Evolutionary conservation across 1,284 basidiomycete genomes (phyloP).

Genomic region (Inonotus obliquus): DNA sequence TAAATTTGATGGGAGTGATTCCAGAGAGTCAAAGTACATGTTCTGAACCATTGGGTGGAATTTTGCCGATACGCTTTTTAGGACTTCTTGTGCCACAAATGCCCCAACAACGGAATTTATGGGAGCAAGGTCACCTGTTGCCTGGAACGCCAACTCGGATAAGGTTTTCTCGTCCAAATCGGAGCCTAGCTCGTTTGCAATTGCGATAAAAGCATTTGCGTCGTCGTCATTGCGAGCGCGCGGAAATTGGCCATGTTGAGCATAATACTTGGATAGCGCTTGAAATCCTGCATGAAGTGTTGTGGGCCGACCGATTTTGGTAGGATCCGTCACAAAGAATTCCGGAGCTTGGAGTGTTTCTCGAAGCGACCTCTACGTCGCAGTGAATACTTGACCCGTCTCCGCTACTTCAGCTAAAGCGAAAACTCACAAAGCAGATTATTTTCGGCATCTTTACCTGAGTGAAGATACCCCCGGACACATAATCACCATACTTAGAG

Average conservation of each 20-base stretch:
- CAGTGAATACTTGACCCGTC: slow-evolving; percentile 4
- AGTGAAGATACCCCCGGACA: slow-evolving; percentile 90
- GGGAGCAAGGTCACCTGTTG: slow-evolving; percentile 87
- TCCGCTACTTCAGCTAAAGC: not conserved
- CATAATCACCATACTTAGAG: slow-evolving; percentile 73
- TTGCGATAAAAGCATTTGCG: slow-evolving; percentile 62
- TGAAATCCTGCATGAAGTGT: slow-evolving; percentile 95
- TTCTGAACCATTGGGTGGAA: slow-evolving; percentile 97
- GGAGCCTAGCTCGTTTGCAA: slow-evolving; percentile 77
- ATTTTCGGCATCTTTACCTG: slow-evolving; percentile 99
- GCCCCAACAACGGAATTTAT: slow-evolving; percentile 94
- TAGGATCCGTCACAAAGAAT: slow-evolving; percentile 93
- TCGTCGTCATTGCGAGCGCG: slow-evolving; percentile 83
- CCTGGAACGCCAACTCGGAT: slow-evolving; percentile 88
- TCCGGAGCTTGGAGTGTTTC: slow-evolving; percentile 86
- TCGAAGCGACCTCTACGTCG: slow-evolving; percentile 81
- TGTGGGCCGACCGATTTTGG: slow-evolving; percentile 92
- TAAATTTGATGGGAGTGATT: slow-evolving; percentile 76
- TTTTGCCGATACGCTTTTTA: slow-evolving; percentile 97
- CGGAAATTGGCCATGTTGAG: slow-evolving; percentile 69
- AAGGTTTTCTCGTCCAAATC: slow-evolving; percentile 81
- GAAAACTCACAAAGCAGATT: slow-evolving; percentile 76
- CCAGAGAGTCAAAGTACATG: slow-evolving; percentile 97
- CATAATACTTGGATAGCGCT: slow-evolving; percentile 81
- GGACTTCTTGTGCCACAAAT: slow-evolving; percentile 96